Conservation (phyloP, 805 yeast genomes). For the Yarrowia yakushimensis region DNA sequence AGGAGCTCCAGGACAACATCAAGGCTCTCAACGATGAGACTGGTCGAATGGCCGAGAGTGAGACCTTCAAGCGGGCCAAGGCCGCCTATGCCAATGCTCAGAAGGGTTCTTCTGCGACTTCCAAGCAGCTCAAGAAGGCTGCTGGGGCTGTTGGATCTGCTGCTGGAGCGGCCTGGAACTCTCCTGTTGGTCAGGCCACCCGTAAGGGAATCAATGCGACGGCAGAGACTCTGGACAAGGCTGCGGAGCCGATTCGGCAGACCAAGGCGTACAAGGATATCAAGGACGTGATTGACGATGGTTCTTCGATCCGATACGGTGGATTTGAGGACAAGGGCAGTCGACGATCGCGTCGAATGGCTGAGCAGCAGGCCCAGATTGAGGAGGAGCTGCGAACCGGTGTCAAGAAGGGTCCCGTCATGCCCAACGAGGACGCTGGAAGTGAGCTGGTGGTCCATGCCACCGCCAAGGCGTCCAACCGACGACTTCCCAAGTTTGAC, state of each 20-base stretch:
- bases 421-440: constrained; percentile 68
- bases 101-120: constrained; percentile 60
- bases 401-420: constrained; percentile 60
- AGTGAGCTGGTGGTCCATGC: constrained; percentile 78
- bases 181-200: constrained; percentile 86
- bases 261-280: constrained; percentile 88
- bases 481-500: constrained; percentile 63
- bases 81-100: constrained; percentile 89
- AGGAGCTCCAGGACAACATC: constrained; percentile 85
- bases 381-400: constrained; percentile 54
- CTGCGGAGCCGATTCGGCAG: constrained; percentile 87
- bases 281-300: constrained; percentile 84
- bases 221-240: constrained; percentile 77
- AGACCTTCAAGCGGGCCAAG: constrained; percentile 86
- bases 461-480: constrained; percentile 65
- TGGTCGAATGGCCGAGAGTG: constrained; percentile 89
- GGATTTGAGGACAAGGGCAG: constrained; percentile 84
- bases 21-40: constrained; percentile 95
- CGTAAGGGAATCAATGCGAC: constrained; percentile 77
- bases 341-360: constrained; percentile 68
- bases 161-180: constrained; percentile 93
- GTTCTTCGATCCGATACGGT: constrained; percentile 84
- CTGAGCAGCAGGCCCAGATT: constrained; percentile 32
- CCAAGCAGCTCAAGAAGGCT: constrained; percentile 75
- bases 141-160: constrained; percentile 92